Conservation (phyloP, 768 basidiomycete genomes). For the Lactarius indigo region DNA sequence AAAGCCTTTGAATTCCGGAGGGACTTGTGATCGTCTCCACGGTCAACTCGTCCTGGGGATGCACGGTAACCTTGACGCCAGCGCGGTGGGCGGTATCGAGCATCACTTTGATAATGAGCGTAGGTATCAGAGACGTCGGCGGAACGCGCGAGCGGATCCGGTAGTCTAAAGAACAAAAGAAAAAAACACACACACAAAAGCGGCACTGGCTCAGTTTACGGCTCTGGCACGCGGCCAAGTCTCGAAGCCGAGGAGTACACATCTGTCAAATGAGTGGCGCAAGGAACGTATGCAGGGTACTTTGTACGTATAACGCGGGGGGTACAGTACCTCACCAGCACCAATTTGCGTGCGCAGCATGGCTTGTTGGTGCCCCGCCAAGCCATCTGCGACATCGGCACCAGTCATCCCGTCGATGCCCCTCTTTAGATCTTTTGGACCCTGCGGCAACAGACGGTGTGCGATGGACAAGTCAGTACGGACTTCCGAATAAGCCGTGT, state of each 20-base stretch:
- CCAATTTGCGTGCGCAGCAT: constrained; percentile 61
- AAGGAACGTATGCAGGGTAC: neutral
- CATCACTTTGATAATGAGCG: constrained; percentile 47
- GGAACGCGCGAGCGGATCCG: constrained; percentile 45
- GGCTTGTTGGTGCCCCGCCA: constrained; percentile 50
- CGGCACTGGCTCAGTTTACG: neutral
- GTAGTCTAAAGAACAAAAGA: constrained; percentile 42
- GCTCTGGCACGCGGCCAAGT: neutral
- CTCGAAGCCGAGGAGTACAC: constrained; percentile 42
- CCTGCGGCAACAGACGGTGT: constrained; percentile 35
- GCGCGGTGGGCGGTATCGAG: constrained; percentile 48
- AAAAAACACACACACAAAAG: neutral
- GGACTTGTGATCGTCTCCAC: constrained; percentile 33
- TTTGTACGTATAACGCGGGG: neutral
- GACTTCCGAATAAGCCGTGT: neutral
- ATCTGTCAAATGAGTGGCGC: constrained; percentile 35
- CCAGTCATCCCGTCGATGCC: constrained; percentile 56
- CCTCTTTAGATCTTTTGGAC: constrained; percentile 48
- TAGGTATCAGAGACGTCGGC: constrained; percentile 38
- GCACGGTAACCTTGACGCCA: constrained; percentile 57
- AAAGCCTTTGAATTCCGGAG: constrained; percentile 11
- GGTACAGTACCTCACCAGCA: constrained; percentile 46
- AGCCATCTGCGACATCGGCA: constrained; percentile 56
- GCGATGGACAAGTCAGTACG: neutral
- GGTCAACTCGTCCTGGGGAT: constrained; percentile 40